Conservation (phyloP, 352 stramenopile species). For the Globisporangium takayamanum region DNA sequence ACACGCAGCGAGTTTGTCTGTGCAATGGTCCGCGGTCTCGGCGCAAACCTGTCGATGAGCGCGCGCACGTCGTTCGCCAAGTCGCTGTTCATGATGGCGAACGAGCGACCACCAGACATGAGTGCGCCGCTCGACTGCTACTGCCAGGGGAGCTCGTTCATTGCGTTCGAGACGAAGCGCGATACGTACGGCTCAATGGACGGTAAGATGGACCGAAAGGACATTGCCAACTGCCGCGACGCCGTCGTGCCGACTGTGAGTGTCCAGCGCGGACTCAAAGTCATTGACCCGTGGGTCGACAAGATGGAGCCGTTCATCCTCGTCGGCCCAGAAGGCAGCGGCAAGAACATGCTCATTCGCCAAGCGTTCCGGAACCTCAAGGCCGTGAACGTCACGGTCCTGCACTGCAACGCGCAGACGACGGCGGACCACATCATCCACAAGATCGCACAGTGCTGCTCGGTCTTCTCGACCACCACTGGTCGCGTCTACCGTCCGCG, state of each 20-base stretch:
- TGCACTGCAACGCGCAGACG: conserved; percentile 94
- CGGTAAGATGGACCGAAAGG: conserved; percentile 50
- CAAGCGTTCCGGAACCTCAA: conserved; percentile 84
- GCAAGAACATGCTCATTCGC: conserved; percentile 93
- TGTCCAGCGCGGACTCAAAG: conserved; percentile 83
- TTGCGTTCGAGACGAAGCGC: conserved; percentile 73
- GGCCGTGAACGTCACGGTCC: conserved; percentile 68
- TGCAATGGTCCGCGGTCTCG: conserved; percentile 88
- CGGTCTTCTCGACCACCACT: conserved; percentile 86
- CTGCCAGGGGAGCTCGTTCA: conserved; percentile 57
- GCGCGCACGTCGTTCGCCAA: conserved; percentile 84
- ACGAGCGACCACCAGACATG: conserved; percentile 87
- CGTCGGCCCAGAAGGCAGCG: conserved; percentile 90
- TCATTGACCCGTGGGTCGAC: conserved; percentile 90
- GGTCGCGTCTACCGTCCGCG: conserved; percentile 91
- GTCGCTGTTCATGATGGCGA: conserved; percentile 88
- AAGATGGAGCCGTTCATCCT: conserved; percentile 93
- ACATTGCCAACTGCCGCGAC: conserved; percentile 29
- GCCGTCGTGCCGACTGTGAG: conserved; percentile 72
- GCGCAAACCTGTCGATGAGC: conserved; percentile 84
- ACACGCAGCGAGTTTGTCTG: conserved; percentile 87
- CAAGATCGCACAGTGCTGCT: conserved; percentile 92
- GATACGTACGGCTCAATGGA: conserved; percentile 73
- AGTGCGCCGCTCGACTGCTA: conserved; percentile 86
- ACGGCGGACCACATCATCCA: conserved; percentile 92